Evolutionary conservation across 345 rosid species (phyloP).

Genomic region (Acer yangbiense): DNA sequence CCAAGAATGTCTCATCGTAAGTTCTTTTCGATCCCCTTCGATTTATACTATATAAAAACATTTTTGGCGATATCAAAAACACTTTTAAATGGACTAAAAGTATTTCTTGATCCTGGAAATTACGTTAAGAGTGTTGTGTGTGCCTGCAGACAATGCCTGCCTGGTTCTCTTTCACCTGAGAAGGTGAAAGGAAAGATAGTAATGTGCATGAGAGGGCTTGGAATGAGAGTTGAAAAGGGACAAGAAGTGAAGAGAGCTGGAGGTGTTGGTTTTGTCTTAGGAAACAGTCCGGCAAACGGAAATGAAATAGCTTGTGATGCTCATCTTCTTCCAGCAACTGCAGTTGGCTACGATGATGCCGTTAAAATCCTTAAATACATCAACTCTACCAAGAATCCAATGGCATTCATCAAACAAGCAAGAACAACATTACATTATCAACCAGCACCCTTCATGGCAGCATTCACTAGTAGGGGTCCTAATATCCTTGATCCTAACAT

Average conservation of each 20-base stretch:
- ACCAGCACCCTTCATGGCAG: constrained; percentile 73
- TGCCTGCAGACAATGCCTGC: constrained; percentile 65
- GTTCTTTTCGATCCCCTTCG: neutral
- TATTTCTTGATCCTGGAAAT: neutral
- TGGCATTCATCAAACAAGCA: constrained; percentile 47
- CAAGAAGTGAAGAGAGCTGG: constrained; percentile 81
- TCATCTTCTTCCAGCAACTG: constrained; percentile 66
- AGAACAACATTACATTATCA: constrained; percentile 41
- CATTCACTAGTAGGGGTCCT: constrained; percentile 81
- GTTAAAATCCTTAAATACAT: constrained; percentile 52
- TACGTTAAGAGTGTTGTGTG: neutral
- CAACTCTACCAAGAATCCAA: constrained; percentile 55
- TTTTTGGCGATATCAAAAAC: too few species aligned
- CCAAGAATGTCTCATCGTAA: constrained; percentile 48
- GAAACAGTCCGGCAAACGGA: constrained; percentile 42
- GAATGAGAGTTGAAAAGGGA: constrained; percentile 62
- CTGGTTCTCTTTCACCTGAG: constrained; percentile 53
- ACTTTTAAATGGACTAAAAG: too few species aligned
- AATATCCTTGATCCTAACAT: constrained; percentile 55
- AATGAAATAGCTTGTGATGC: constrained; percentile 36
- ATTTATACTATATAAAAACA: too few species aligned
- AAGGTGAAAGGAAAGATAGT: constrained; percentile 83
- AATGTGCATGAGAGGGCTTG: constrained; percentile 68
- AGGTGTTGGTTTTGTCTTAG: constrained; percentile 72
- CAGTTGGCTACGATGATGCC: constrained; percentile 34